A percentile compares a stretch with the other conserved stretches of the same genome.
Conservation (phyloP, 192 early-diverging fungal species). For the Geranomyces variabilis region DNA sequence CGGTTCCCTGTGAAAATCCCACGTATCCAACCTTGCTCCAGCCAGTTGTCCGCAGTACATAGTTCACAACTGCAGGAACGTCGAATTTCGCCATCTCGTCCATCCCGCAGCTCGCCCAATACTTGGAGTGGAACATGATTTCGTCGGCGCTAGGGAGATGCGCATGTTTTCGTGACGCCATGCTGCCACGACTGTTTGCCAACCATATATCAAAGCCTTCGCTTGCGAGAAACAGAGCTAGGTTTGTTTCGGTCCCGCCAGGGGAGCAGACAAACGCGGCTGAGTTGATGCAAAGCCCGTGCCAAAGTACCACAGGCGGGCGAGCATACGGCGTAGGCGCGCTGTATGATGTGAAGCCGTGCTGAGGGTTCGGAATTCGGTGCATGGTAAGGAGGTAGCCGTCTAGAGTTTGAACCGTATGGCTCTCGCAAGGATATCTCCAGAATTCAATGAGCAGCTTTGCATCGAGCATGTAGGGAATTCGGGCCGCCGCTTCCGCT, state of each 20-base stretch:
- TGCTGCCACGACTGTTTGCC: slow-evolving; percentile 85
- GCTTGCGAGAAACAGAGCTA: slow-evolving; percentile 79
- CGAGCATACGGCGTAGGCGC: slow-evolving; percentile 41
- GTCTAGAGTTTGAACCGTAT: slow-evolving; percentile 76
- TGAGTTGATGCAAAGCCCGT: slow-evolving; percentile 85
- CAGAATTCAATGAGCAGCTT: slow-evolving; percentile 31
- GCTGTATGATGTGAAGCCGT: slow-evolving; percentile 29
- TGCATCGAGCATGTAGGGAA: slow-evolving; percentile 15
- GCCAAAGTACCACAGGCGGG: slow-evolving; percentile 78
- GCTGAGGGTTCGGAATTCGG: slow-evolving; percentile 60
- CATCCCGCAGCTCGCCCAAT: slow-evolving; percentile 83
- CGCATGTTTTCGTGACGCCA: slow-evolving; percentile 79
- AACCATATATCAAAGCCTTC: slow-evolving; percentile 89
- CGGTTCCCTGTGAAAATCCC: slow-evolving; percentile 88
- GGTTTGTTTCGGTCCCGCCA: slow-evolving; percentile 65
- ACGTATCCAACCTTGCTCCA: slow-evolving; percentile 73
- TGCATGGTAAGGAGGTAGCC: slow-evolving; percentile 78
- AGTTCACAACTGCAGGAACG: slow-evolving; percentile 77
- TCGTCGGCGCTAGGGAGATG: slow-evolving; percentile 41
- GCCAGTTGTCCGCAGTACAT: slow-evolving; percentile 75
- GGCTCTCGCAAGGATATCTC: slow-evolving; percentile 75
- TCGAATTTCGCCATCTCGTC: slow-evolving; percentile 86
- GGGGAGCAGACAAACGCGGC: slow-evolving; percentile 85
- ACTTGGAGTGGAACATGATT: slow-evolving; percentile 49
- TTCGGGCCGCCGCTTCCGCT: slow-evolving; percentile 3